These are phyloP conservation scores for Sporothrix humicola DNA, from an alignment of 2,329 filamentous ascomycete genomes.

Conservation along the genomic window DNA sequence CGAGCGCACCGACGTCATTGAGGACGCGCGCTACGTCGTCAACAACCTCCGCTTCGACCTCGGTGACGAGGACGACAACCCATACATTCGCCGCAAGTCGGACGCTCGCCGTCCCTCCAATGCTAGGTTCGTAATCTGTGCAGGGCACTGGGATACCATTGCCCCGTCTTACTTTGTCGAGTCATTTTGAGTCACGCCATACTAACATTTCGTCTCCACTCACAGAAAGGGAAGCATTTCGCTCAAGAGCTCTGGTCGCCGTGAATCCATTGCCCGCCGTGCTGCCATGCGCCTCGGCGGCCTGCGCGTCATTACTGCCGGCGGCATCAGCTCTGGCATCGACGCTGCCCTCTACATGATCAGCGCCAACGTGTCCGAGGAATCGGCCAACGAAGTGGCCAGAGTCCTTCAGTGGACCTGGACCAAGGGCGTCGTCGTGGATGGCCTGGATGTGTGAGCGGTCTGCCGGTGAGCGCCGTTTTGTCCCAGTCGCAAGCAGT, in stretches of 20 bases:
- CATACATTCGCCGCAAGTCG: conserved; percentile 78
- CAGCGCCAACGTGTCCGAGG: conserved; percentile 79
- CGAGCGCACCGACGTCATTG: conserved; percentile 81
- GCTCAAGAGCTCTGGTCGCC: conserved; percentile 74
- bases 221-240: conserved; percentile 81
- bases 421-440: conserved; percentile 83
- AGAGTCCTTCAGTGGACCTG: conserved; percentile 80
- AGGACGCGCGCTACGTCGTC: conserved; percentile 82
- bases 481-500: background rate
- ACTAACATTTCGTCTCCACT: background rate
- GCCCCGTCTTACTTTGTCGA: background rate
- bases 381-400: conserved; percentile 76
- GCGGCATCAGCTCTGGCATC: conserved; percentile 78
- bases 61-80: conserved; percentile 80
- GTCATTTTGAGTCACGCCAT: background rate
- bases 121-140: conserved; percentile 56
- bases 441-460: conserved; percentile 78
- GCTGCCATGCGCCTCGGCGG: conserved; percentile 74
- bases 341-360: conserved; percentile 87
- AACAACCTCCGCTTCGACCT: conserved; percentile 90
- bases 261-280: conserved; percentile 80
- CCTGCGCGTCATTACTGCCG: conserved; percentile 77
- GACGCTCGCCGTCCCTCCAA: conserved; percentile 67
- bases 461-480: conserved; percentile 14
- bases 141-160: background rate